Conservation (phyloP, 1,139 yeast species). For the Tardiomyces depauwii region DNA sequence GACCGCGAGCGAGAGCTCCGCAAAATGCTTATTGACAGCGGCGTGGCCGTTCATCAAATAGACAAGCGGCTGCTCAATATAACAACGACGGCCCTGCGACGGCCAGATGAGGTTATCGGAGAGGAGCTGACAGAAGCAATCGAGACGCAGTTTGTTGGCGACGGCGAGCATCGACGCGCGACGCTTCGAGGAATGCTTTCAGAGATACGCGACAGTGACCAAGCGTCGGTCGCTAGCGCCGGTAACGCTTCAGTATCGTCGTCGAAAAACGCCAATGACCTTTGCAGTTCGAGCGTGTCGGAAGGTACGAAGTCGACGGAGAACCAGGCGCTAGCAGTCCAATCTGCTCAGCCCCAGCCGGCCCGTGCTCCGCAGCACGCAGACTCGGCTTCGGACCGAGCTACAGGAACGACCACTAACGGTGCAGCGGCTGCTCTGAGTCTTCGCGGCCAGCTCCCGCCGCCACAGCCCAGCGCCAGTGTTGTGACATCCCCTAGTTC, state of each 20-base stretch:
- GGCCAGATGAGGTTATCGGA: conserved; percentile 17
- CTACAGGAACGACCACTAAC: too few relatives aligned
- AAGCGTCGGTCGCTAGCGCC: not conserved
- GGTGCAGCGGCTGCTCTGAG: not conserved
- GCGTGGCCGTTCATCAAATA: conserved; percentile 35
- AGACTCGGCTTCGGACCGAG: not conserved
- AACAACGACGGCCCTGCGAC: conserved; percentile 15
- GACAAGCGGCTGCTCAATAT: conserved; percentile 29
- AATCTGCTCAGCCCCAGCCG: too few relatives aligned
- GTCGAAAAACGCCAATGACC: not conserved
- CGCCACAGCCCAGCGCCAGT: not conserved
- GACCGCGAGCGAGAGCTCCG: conserved; percentile 35
- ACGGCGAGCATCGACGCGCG: not conserved
- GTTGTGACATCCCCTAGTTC: not conserved
- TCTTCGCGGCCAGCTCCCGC: not conserved
- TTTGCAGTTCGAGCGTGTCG: not conserved
- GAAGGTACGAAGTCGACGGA: not conserved
- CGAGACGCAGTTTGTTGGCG: conserved; percentile 2
- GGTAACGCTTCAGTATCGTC: not conserved
- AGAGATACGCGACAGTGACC: not conserved
- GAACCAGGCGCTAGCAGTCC: not conserved
- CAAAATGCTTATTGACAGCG: conserved; percentile 34
- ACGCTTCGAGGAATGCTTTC: not conserved
- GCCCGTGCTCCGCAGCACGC: not conserved
- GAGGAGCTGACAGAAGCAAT: conserved; percentile 26